Base-by-base conservation (phyloP, 148 eudicot species). In the Oxyria digyna region DNA sequence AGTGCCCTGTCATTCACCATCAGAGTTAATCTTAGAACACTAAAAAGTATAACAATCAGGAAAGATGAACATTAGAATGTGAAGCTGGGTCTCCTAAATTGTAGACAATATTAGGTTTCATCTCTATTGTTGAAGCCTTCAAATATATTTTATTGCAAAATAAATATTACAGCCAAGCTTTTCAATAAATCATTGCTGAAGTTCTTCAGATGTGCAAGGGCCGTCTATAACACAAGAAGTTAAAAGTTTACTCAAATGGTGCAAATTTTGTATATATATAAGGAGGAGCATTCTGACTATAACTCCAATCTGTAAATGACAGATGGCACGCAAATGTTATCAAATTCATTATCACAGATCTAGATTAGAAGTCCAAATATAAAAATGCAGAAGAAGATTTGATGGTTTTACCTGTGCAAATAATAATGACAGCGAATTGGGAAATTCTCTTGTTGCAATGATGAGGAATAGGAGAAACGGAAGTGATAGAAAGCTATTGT, bases 381-480 rank as follows among this genome's bases (percentile, higher is more conserved):
- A 8, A 12, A 37, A 29, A 24, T 26, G 33, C n/a, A 62, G 42
- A 27, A 32, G 46, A n/a, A 71, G 38, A n/a, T n/a, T 41, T 21
- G 69, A 40, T 72, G 55, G 20, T 43, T 78, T 73, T 64, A 90
- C 98, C 98, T 94, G 88, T 37, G 81, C 96, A 74, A 85, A 75
- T 71, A 90, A 76, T 50, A 90, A 42, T 26, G 84, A 70, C 41
- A 94, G 9, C 14, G 98, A 94, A 78, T 80, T 72, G 40, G 98
- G 98, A 78, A 94, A 78, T 69, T 94, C 98, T 72, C 87, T 82
- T 2, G 98, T 94, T 14, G 77, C 87, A 67, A 86, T 46, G 59
- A 90, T 87, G 78, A 94, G 87, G 74, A 90, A 80, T 14, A 94
- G 59, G 62, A 94, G 89, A 79, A 90, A 85, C 11, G 98, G 98